Conservation (phyloP, 1,284 basidiomycete genomes). For the Xerocomus alliaceus region DNA sequence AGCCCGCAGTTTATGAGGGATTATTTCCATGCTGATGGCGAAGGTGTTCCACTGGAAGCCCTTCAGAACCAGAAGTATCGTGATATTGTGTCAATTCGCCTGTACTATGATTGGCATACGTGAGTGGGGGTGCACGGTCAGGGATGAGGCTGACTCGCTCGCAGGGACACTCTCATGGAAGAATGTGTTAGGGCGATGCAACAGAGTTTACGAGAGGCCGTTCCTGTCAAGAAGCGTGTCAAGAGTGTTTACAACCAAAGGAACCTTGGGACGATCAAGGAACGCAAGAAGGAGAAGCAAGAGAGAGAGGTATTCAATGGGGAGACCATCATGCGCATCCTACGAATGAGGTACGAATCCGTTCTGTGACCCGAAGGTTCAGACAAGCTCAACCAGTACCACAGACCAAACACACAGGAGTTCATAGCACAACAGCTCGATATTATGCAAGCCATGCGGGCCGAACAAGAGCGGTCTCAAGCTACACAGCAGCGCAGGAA, state of each 20-base stretch:
- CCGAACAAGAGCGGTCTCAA: conserved; percentile 71
- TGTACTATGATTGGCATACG: conserved; percentile 95
- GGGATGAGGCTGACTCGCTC: conserved; percentile 12
- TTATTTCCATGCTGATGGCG: conserved; percentile 95
- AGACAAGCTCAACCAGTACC: conserved; percentile 3
- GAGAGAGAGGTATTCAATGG: conserved; percentile 73
- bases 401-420: conserved; percentile 77
- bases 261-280: conserved; percentile 95
- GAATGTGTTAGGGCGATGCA: conserved; percentile 96
- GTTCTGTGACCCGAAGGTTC: neutral
- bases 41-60: conserved; percentile 86
- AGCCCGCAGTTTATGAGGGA: conserved; percentile 81
- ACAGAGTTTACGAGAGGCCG: conserved; percentile 73
- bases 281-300: conserved; percentile 90
- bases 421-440: conserved; percentile 89
- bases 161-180: conserved; percentile 89
- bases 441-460: conserved; percentile 76
- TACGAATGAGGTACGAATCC: conserved; percentile 84
- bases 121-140: conserved; percentile 47
- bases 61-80: conserved; percentile 98
- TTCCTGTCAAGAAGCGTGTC: conserved; percentile 83
- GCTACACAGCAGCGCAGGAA: conserved; percentile 62
- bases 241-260: conserved; percentile 91
- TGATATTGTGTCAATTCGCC: conserved; percentile 85
- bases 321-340: conserved; percentile 90